Conservation (phyloP, 805 yeast genomes). For the Kodamaea lidongshanica region DNA sequence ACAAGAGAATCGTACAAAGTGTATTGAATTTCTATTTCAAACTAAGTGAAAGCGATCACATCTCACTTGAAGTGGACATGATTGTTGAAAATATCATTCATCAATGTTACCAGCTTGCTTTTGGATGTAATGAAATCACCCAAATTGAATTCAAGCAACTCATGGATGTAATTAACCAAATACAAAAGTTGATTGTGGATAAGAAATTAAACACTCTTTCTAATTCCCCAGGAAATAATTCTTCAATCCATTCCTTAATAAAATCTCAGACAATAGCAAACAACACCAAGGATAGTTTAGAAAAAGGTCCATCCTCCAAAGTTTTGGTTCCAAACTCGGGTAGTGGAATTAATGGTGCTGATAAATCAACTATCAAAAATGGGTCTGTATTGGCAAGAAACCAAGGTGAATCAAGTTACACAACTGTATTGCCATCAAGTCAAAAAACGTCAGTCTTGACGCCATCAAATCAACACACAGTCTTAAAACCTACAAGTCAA, state of each 20-base stretch:
- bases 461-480: slow-evolving; percentile 7
- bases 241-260: slow-evolving; percentile 27
- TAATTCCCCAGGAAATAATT: slow-evolving; percentile 1
- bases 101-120: slow-evolving; percentile 24
- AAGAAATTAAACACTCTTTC: slow-evolving; percentile 9
- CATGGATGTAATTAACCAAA: slow-evolving; percentile 17
- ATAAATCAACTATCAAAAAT: neutral
- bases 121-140: slow-evolving; percentile 35
- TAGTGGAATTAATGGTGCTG: too few species aligned
- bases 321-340: too few species aligned
- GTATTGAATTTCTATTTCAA: slow-evolving; percentile 45
- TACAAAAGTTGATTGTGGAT: slow-evolving; percentile 12
- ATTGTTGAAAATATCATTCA: slow-evolving; percentile 25
- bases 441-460: slow-evolving; percentile 2
- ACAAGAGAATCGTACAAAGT: slow-evolving; percentile 53
- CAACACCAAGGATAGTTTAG: slow-evolving; percentile 17
- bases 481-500: slow-evolving; percentile 1
- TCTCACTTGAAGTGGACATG: slow-evolving; percentile 25
- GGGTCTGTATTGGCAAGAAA: slow-evolving; percentile 1
- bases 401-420: neutral
- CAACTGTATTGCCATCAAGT: slow-evolving; percentile 3
- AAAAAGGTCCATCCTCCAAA: slow-evolving; percentile 18
- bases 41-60: slow-evolving; percentile 42
- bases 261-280: slow-evolving; percentile 22
- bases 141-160: slow-evolving; percentile 27